phyloP scores from a whole-genome alignment of 139 green algal species.

The Penium margaritaceum region DNA sequence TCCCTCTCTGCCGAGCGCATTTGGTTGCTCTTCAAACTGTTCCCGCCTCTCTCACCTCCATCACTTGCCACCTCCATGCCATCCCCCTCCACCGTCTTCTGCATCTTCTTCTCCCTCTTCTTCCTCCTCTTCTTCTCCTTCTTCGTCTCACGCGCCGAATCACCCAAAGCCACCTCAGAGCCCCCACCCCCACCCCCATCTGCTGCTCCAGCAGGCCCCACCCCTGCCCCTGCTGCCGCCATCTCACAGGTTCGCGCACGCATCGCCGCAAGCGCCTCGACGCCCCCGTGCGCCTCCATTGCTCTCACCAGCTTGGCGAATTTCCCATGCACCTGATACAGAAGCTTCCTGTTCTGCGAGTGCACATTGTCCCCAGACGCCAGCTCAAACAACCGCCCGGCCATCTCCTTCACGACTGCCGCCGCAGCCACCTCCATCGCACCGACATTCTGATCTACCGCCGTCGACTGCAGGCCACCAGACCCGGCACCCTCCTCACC shows the following conservation, averaged over 20 bases:
- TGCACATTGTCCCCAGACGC: not conserved
- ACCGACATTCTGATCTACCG: no score
- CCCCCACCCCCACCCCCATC: slow-evolving; percentile 2
- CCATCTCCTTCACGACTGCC: not conserved
- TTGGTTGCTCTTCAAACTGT: not conserved
- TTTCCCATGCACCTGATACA: slow-evolving; percentile 1
- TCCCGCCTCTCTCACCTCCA: not conserved
- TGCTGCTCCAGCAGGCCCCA: not conserved
- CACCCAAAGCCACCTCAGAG: slow-evolving; percentile 1
- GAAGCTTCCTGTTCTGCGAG: not conserved
- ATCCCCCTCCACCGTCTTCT: not conserved
- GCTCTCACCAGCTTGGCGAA: not conserved
- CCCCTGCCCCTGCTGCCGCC: slow-evolving; percentile 16
- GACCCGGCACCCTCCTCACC: not conserved
- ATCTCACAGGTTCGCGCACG: not conserved
- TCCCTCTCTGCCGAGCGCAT: not conserved
- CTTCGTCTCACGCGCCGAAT: not conserved
- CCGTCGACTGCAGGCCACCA: not conserved
- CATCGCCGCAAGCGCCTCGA: not conserved
- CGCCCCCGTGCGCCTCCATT: not conserved
- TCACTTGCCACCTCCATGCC: not conserved
- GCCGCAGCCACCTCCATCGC: no score
- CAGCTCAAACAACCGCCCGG: not conserved
- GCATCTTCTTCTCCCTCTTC: not conserved
- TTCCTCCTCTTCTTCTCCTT: slow-evolving; percentile 10